phyloP scores from a whole-genome alignment of 768 basidiomycete genomes.

The Hemileccinum rubropunctum region DNA sequence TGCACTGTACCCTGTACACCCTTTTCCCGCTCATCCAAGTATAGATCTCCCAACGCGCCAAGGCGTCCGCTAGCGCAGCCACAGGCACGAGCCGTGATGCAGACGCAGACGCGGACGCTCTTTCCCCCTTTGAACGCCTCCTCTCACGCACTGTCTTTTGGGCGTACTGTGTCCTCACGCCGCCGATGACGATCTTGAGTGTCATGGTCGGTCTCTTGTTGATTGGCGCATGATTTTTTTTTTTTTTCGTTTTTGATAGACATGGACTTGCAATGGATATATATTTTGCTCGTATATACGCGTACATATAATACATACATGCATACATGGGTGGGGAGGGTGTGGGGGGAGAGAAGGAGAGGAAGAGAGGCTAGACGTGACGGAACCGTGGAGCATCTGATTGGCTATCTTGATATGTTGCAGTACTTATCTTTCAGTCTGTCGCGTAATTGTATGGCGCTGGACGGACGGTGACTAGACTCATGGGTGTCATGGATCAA shows the following conservation, averaged over 20 bases:
- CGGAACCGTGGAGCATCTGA: too few species aligned
- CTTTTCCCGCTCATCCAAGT: background rate
- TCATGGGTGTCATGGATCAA: too few species aligned
- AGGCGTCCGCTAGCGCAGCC: background rate
- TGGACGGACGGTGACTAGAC: too few species aligned
- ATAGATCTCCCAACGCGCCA: conserved; percentile 24
- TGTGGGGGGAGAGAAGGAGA: too few species aligned
- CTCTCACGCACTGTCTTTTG: conserved; percentile 92
- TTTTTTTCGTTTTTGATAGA: background rate
- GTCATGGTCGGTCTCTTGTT: conserved; percentile 73
- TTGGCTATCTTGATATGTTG: too few species aligned
- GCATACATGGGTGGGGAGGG: too few species aligned
- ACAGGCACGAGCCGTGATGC: background rate
- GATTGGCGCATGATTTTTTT: conserved; percentile 42
- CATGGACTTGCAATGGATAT: background rate
- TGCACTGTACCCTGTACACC: conserved; percentile 19
- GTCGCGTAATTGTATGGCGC: too few species aligned
- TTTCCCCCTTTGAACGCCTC: conserved; percentile 70
- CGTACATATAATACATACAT: too few species aligned
- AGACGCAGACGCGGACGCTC: background rate
- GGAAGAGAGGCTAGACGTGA: too few species aligned
- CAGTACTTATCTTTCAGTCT: too few species aligned
- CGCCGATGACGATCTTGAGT: conserved; percentile 74
- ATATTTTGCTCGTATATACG: background rate
- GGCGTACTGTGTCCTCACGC: conserved; percentile 87